A percentile compares a stretch with the other conserved stretches of the same genome.
phyloP scores from a whole-genome alignment of 2,329 filamentous ascomycete species.

The Orbilia javanica region DNA sequence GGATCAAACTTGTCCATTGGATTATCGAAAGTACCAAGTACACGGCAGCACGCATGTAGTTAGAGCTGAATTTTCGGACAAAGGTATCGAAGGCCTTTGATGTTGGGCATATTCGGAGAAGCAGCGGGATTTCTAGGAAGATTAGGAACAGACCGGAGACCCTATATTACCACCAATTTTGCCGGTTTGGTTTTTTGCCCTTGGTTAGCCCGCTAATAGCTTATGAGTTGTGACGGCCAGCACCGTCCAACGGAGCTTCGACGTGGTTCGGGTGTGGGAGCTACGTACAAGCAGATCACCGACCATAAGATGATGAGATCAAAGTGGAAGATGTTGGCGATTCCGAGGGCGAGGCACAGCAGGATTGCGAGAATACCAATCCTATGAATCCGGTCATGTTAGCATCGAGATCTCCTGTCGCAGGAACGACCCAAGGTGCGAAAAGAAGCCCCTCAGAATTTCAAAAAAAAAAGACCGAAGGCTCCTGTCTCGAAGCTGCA shows the following conservation, averaged over 20 bases:
- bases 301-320: conserved; percentile 67
- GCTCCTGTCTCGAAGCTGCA: conserved; percentile 8
- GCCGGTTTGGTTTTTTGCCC: conserved; percentile 31
- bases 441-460: too few relatives aligned
- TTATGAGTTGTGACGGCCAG: neutral
- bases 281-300: conserved; percentile 71
- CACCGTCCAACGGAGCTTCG: neutral
- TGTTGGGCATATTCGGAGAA: conserved; percentile 97
- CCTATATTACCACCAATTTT: conserved; percentile 66
- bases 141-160: conserved; percentile 79
- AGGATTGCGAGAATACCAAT: conserved; percentile 78
- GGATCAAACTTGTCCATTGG: conserved; percentile 84
- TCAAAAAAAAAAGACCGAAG: neutral
- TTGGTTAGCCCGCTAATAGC: conserved; percentile 2
- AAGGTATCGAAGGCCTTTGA: conserved; percentile 87
- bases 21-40: conserved; percentile 84
- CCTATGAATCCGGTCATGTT: conserved; percentile 66
- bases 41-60: conserved; percentile 93
- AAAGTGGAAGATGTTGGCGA: conserved; percentile 75
- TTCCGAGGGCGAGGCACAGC: conserved; percentile 77
- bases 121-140: conserved; percentile 90
- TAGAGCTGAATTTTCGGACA: conserved; percentile 92
- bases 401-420: conserved; percentile 30
- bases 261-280: neutral
- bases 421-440: conserved; percentile 4